phyloP scores from a whole-genome alignment of 495 filamentous ascomycete species.

The Friedmanniomyces simplex region DNA sequence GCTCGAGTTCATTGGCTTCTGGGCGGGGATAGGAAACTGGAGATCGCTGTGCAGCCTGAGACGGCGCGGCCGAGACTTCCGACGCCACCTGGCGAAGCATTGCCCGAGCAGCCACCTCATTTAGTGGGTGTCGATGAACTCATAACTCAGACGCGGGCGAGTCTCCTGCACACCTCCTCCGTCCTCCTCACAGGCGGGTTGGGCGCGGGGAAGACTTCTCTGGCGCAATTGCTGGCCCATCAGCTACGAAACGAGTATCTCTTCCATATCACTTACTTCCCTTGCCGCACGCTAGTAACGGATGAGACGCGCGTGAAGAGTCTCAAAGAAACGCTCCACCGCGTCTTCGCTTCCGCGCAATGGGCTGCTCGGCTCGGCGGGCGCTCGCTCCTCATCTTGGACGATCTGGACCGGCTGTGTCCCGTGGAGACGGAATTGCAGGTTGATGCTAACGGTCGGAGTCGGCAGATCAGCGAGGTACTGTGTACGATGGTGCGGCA shows the following conservation, averaged over 20 bases:
- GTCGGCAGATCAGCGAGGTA: constrained; percentile 81
- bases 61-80: constrained; percentile 38
- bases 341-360: constrained; percentile 74
- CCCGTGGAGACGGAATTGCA: constrained; percentile 86
- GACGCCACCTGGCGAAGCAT: constrained; percentile 37
- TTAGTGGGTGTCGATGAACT: constrained; percentile 79
- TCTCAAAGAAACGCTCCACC: constrained; percentile 76
- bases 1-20: constrained; percentile 54
- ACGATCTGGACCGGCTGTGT: constrained; percentile 87
- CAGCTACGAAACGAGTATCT: constrained; percentile 54
- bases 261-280: constrained; percentile 69
- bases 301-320: constrained; percentile 80
- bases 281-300: constrained; percentile 71
- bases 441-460: constrained; percentile 85
- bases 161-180: constrained; percentile 75
- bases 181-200: constrained; percentile 80
- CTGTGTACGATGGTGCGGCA: constrained; percentile 73
- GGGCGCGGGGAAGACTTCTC: constrained; percentile 77
- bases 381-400: constrained; percentile 69
- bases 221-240: constrained; percentile 56
- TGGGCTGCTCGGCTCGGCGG: constrained; percentile 85
- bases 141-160: constrained; percentile 55
- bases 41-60: constrained; percentile 60
- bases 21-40: constrained; percentile 60
- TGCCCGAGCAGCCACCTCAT: constrained; percentile 44